phyloP scores from a whole-genome alignment of 257 asterid species.

The Nicotiana noctiflora region DNA sequence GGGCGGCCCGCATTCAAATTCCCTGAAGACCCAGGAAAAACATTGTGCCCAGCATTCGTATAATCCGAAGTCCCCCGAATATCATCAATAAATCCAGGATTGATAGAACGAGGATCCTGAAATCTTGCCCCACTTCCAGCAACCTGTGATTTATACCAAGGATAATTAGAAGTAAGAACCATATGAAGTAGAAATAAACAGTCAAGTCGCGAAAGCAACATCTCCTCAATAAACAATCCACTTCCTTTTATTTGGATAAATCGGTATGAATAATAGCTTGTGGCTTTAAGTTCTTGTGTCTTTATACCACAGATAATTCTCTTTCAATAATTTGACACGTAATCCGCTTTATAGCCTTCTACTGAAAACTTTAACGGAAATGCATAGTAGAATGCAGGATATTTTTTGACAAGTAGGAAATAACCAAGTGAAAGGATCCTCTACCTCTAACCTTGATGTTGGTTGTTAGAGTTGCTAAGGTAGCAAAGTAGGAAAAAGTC shows the following conservation, averaged over 20 bases:
- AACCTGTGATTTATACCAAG: constrained; percentile 26
- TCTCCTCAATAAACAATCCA: not conserved
- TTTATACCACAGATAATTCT: not conserved
- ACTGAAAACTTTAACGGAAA: not conserved
- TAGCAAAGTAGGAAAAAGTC: not conserved
- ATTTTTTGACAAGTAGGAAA: not conserved
- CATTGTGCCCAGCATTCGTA: constrained; percentile 29
- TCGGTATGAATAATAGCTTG: not conserved
- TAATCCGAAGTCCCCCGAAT: constrained; percentile 29
- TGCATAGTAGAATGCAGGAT: not conserved
- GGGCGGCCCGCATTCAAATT: constrained; percentile 33
- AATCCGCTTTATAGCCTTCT: not conserved
- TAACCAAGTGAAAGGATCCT: not conserved
- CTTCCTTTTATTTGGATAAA: not conserved
- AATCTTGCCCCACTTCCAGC: constrained; percentile 33
- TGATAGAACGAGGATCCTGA: constrained; percentile 35
- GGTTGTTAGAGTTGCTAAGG: not conserved
- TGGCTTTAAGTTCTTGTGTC: not conserved
- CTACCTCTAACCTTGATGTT: not conserved
- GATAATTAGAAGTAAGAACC: not conserved
- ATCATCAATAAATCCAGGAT: constrained; percentile 21
- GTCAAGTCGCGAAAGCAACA: not conserved
- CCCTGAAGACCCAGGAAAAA: constrained; percentile 27
- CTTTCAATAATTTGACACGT: no score
- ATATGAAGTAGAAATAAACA: not conserved